Base-by-base conservation (phyloP, 257 asterid species). In the Solanum paucissectum region DNA sequence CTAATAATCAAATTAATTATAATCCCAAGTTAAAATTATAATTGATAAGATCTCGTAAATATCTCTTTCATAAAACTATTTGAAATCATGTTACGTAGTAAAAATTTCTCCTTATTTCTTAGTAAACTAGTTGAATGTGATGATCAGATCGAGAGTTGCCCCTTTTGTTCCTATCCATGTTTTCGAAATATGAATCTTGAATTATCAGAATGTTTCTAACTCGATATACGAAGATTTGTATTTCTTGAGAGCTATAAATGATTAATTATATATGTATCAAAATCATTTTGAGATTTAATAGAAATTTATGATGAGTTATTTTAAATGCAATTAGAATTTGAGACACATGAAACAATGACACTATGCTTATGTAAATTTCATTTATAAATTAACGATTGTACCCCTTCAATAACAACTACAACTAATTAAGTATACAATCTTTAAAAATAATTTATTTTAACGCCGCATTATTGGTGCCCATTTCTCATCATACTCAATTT, bases 381-480 rank as follows among this genome's bases (percentile, higher is more conserved):
- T 81, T 46, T 46, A 3, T 10, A 49, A 29, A 20, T 49, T 72
- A 49, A 46, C 66, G 3, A 44, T 9, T 46, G 6, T 49, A 18
- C 27, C 85, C 85, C 52, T 44, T 20, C 37, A 46, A 5, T 58
- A 58, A 58, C 11, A 58, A 58, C 66, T 58, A 58, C 66, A 20
- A 58, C 12, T 58, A 58, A 20, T 58, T 20, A 7, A 52, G 7
- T 20, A 49, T 81, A n/a, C 69, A 81, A 81, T 25, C 52, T 81
- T 16, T 27, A 9, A 29, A 16, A 9, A 9, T 4, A 81, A 14
- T 46, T 46, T 2, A 5, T 27, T 25, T 44, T 29, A 62, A 81
- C 85, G 68, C 66, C 68, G 29, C 20, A 81, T 81, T 46, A 81
- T 81, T 46, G 85, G 85, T 18, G 5, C 29, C 68, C 85, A 81